A percentile compares a stretch with the other conserved stretches of the same genome.
phyloP scores from a whole-genome alignment of 169 alveolate species.

The Cryptosporidium meleagridis region DNA sequence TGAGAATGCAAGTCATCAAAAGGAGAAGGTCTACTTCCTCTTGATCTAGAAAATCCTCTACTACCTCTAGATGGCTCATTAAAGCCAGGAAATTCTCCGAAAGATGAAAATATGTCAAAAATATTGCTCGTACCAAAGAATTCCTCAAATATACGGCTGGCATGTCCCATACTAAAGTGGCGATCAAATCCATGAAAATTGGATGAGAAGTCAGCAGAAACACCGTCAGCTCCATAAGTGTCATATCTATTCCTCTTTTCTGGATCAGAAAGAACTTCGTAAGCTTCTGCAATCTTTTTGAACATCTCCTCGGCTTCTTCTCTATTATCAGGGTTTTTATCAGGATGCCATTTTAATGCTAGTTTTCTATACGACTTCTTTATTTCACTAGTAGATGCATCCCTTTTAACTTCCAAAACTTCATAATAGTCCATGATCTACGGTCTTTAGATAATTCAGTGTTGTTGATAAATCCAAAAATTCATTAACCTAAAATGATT shows the following conservation, averaged over 20 bases:
- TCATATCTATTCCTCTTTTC: slow-evolving; percentile 85
- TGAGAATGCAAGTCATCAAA: slow-evolving; percentile 67
- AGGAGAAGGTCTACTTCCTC: slow-evolving; percentile 35
- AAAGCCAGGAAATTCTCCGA: slow-evolving; percentile 57
- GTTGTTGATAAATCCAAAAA: background rate
- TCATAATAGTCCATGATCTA: slow-evolving; percentile 83
- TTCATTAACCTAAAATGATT: background rate
- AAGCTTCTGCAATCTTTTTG: slow-evolving; percentile 91
- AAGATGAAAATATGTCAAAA: slow-evolving; percentile 70
- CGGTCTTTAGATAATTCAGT: background rate
- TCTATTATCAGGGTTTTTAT: slow-evolving; percentile 85
- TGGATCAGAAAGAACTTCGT: slow-evolving; percentile 89
- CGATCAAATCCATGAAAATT: slow-evolving; percentile 74
- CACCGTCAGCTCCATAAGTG: slow-evolving; percentile 86
- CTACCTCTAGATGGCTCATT: slow-evolving; percentile 18
- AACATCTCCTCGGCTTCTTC: slow-evolving; percentile 90
- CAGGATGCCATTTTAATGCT: slow-evolving; percentile 87
- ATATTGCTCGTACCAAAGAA: slow-evolving; percentile 75
- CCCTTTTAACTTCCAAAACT: slow-evolving; percentile 83
- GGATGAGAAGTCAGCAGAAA: slow-evolving; percentile 77
- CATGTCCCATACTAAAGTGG: slow-evolving; percentile 74
- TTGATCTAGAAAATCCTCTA: slow-evolving; percentile 44
- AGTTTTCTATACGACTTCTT: slow-evolving; percentile 86
- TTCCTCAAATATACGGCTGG: slow-evolving; percentile 75
- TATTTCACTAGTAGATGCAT: slow-evolving; percentile 81